Evolutionary conservation across 208 protist genomes (phyloP).

Genomic region (Porcisia hertigi): DNA sequence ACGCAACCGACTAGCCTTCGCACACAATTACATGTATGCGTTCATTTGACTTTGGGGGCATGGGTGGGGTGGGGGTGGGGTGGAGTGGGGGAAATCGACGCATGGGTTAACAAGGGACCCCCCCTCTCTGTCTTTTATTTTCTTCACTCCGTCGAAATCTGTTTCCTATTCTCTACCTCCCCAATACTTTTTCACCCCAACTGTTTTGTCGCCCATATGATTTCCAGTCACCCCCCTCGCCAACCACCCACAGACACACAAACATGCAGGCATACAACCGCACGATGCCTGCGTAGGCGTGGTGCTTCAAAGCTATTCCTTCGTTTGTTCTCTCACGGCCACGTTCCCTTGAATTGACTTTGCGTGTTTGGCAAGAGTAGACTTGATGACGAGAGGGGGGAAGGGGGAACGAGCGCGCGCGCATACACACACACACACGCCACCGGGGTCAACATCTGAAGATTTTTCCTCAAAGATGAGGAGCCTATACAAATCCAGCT

Average conservation of each 20-base stretch:
- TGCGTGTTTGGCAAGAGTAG: neutral
- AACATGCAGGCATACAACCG: neutral
- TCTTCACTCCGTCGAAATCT: too few species aligned
- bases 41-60: too few species aligned
- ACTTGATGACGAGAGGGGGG: neutral
- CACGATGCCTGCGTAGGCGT: neutral
- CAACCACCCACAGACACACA: neutral
- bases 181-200: too few species aligned
- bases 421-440: too few species aligned
- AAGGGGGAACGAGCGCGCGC: neutral
- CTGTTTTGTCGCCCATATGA: too few species aligned
- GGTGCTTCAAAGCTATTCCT: neutral
- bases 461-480: neutral
- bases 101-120: neutral
- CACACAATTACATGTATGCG: too few species aligned
- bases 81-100: neutral
- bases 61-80: too few species aligned
- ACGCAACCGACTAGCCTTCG: too few species aligned
- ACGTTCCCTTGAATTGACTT: neutral
- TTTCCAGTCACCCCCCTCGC: too few species aligned
- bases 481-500: neutral
- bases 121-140: too few species aligned
- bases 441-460: neutral
- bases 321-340: neutral
- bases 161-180: too few species aligned